Evolutionary conservation across 352 stramenopile species (phyloP).

Genomic region (Pythium phragmitis): DNA sequence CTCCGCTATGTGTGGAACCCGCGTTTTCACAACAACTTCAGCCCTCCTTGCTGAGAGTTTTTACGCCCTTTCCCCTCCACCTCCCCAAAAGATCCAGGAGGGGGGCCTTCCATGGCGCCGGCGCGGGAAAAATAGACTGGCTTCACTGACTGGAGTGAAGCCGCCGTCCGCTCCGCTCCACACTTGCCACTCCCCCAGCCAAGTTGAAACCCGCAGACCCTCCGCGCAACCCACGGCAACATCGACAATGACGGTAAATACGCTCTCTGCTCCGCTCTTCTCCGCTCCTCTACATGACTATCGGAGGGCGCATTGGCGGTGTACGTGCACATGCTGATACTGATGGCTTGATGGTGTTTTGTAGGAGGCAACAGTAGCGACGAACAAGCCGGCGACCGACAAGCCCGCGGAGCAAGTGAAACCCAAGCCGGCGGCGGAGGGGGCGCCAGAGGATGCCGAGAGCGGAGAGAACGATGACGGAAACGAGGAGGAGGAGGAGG

Average conservation of each 20-base stretch:
- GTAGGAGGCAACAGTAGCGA: constrained; percentile 20
- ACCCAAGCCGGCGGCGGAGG: constrained; percentile 21
- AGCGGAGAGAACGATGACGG: constrained; percentile 28
- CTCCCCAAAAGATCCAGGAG: constrained; percentile 10
- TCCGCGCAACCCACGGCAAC: constrained; percentile 7
- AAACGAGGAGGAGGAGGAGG: constrained; percentile 28
- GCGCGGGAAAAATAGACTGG: constrained; percentile 18
- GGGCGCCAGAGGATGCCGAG: constrained; percentile 25
- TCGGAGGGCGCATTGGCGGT: neutral
- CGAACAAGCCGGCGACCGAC: constrained; percentile 9
- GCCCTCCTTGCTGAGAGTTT: constrained; percentile 5
- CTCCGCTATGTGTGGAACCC: neutral
- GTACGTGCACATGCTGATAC: constrained; percentile 1
- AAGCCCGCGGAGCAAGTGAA: constrained; percentile 26
- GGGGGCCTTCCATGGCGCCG: neutral
- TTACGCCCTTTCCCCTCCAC: constrained; percentile 22
- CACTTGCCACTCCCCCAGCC: constrained; percentile 11
- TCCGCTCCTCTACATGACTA: neutral
- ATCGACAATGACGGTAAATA: constrained; percentile 21
- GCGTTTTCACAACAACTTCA: neutral
- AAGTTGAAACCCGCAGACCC: constrained; percentile 14
- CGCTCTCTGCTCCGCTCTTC: constrained; percentile 6
- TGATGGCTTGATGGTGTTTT: neutral
- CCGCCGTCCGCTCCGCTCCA: constrained; percentile 11
- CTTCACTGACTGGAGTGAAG: constrained; percentile 2